A percentile compares a stretch with the other conserved stretches of the same genome.
Evolutionary conservation across 179 eudicot genomes (phyloP).

Genomic region (Monotropa hypopitys): DNA sequence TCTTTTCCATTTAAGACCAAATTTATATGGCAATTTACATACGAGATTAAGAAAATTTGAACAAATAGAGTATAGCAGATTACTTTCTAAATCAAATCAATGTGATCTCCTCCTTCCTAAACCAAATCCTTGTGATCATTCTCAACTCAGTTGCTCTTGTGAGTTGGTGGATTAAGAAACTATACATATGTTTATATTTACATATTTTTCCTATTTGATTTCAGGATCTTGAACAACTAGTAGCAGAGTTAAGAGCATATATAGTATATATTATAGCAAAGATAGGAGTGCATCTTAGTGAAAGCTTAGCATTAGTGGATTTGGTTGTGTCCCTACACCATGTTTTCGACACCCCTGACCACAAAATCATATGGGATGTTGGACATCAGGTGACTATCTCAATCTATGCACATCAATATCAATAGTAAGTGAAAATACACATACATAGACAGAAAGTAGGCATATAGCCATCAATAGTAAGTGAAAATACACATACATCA

Average conservation of each 20-base stretch:
- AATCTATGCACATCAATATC: background rate
- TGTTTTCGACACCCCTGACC: constrained; percentile 56
- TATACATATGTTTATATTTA: background rate
- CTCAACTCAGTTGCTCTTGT: no score
- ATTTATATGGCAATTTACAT: no score
- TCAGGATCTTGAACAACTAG: constrained; percentile 60
- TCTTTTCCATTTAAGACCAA: no score
- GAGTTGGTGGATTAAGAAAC: no score
- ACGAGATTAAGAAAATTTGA: no score
- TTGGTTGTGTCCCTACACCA: constrained; percentile 59
- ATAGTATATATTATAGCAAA: constrained; percentile 42
- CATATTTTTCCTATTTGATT: background rate
- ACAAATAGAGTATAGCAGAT: no score
- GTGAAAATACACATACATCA: no score
- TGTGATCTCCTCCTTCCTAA: no score
- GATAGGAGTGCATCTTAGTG: constrained; percentile 59
- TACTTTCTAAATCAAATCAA: no score
- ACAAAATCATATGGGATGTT: constrained; percentile 64
- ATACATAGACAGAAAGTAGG: no score
- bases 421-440: background rate
- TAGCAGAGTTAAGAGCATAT: constrained; percentile 50
- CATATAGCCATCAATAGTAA: no score
- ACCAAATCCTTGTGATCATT: no score
- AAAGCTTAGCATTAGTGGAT: constrained; percentile 64
- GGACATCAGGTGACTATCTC: constrained; percentile 52